Percentiles rank a stretch among this genome's conserved stretches.
These are phyloP conservation scores for Erythrobasidium hasegawianum DNA, from an alignment of 1,284 basidiomycete genomes.

Conservation along the genomic window DNA sequence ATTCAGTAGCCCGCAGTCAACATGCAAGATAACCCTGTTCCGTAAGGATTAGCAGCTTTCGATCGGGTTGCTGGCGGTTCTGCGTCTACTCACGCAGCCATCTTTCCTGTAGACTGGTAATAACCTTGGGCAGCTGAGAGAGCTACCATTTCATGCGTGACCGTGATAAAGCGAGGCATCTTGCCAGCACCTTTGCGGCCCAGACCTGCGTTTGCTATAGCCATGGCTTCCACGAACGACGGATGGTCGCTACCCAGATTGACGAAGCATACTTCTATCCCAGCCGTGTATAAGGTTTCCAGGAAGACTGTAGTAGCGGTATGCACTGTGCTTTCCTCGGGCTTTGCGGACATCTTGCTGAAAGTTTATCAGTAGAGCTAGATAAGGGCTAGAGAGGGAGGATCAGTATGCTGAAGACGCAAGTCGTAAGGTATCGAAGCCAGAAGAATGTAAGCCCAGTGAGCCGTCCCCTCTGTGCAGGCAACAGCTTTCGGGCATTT, in stretches of 20 bases:
- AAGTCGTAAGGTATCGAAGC: too few species aligned
- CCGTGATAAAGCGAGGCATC: slow-evolving; percentile 60
- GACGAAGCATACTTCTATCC: slow-evolving; percentile 65
- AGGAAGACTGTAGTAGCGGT: slow-evolving; percentile 42
- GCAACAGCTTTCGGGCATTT: too few species aligned
- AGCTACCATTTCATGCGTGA: slow-evolving; percentile 71
- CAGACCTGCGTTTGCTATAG: slow-evolving; percentile 52
- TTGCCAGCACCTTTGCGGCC: too few species aligned
- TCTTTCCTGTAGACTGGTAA: slow-evolving; percentile 61
- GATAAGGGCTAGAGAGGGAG: too few species aligned
- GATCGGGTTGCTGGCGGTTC: slow-evolving; percentile 59
- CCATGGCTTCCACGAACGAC: slow-evolving; percentile 60
- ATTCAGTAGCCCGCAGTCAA: slow-evolving; percentile 68
- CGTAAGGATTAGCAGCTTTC: slow-evolving; percentile 52
- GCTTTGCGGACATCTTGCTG: too few species aligned
- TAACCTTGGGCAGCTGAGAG: slow-evolving; percentile 67
- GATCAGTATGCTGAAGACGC: too few species aligned
- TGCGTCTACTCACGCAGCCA: too few species aligned
- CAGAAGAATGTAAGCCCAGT: too few species aligned
- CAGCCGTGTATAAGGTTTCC: slow-evolving; percentile 57
- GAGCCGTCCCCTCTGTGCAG: too few species aligned
- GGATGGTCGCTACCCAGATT: slow-evolving; percentile 73
- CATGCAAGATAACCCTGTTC: slow-evolving; percentile 61
- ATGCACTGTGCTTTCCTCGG: slow-evolving; percentile 36
- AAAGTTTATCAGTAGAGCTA: too few species aligned